These are phyloP conservation scores for Flaveria trinervia DNA, from an alignment of 129 eudicot genomes.

Conservation along the genomic window DNA sequence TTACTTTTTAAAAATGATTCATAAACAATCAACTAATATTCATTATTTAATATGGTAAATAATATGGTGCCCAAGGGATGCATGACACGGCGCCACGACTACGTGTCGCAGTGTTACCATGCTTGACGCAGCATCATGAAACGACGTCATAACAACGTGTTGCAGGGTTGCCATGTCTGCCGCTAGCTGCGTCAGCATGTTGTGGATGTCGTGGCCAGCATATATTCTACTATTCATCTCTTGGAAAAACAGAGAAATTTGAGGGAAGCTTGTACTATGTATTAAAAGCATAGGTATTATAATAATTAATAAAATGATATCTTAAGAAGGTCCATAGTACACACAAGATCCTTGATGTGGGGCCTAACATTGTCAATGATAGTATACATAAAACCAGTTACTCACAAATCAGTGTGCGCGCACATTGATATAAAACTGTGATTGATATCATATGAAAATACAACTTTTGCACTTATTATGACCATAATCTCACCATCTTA, in stretches of 20 bases:
- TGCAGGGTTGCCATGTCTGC: too few relatives aligned
- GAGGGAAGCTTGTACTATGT: not conserved
- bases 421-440: not conserved
- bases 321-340: not conserved
- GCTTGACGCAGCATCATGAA: too few relatives aligned
- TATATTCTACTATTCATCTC: too few relatives aligned
- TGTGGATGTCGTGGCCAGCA: too few relatives aligned
- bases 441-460: not conserved
- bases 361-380: conserved; percentile 27
- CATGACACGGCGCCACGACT: too few relatives aligned
- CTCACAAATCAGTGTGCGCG: conserved; percentile 34
- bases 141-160: too few relatives aligned
- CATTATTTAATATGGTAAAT: too few relatives aligned
- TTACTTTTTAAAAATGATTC: too few relatives aligned
- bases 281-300: conserved; percentile 1
- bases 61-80: too few relatives aligned
- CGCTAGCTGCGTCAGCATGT: too few relatives aligned
- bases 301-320: not conserved
- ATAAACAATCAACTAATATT: too few relatives aligned
- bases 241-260: not conserved
- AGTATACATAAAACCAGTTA: conserved; percentile 28
- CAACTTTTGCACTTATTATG: not conserved
- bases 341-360: conserved; percentile 6
- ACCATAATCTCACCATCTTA: not conserved
- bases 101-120: too few relatives aligned